Percentiles rank a stretch among this genome's conserved stretches.
phyloP scores from a whole-genome alignment of 805 yeast species.

The Spathaspora girioi region DNA sequence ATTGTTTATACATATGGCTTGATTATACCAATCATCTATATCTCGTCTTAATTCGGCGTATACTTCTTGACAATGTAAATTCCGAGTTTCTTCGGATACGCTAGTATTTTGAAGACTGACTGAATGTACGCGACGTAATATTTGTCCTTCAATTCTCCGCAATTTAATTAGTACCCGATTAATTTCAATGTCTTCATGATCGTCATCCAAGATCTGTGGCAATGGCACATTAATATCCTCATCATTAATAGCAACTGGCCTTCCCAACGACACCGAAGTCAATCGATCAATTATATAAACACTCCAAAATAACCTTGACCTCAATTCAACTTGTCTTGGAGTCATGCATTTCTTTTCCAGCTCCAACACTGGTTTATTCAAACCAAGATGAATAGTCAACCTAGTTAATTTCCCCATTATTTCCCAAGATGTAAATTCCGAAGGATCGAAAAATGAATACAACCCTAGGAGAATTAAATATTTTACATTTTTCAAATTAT shows the following conservation, averaged over 20 bases:
- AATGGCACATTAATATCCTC: conserved; percentile 44
- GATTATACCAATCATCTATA: conserved; percentile 32
- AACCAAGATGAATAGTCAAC: conserved; percentile 41
- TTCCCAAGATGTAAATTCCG: conserved; percentile 51
- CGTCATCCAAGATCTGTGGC: conserved; percentile 39
- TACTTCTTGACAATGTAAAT: conserved; percentile 20
- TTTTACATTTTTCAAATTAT: conserved; percentile 37
- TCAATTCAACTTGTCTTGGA: conserved; percentile 34
- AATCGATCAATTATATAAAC: conserved; percentile 47
- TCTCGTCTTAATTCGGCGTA: conserved; percentile 30
- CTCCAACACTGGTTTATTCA: conserved; percentile 35
- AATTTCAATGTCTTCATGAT: conserved; percentile 36
- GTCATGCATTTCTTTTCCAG: conserved; percentile 4
- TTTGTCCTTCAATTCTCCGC: conserved; percentile 44
- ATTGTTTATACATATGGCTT: conserved; percentile 3
- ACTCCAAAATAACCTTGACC: conserved; percentile 48
- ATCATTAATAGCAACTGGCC: conserved; percentile 47
- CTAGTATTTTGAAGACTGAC: conserved; percentile 30
- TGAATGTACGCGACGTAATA: conserved; percentile 44
- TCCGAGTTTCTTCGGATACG: conserved; percentile 5
- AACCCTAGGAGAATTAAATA: conserved; percentile 44
- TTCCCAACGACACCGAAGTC: conserved; percentile 46
- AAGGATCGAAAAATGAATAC: conserved; percentile 48
- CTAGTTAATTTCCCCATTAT: conserved; percentile 47
- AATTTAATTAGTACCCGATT: conserved; percentile 40